phyloP scores from a whole-genome alignment of 345 rosid genomes.

The Sonneratia alba region DNA sequence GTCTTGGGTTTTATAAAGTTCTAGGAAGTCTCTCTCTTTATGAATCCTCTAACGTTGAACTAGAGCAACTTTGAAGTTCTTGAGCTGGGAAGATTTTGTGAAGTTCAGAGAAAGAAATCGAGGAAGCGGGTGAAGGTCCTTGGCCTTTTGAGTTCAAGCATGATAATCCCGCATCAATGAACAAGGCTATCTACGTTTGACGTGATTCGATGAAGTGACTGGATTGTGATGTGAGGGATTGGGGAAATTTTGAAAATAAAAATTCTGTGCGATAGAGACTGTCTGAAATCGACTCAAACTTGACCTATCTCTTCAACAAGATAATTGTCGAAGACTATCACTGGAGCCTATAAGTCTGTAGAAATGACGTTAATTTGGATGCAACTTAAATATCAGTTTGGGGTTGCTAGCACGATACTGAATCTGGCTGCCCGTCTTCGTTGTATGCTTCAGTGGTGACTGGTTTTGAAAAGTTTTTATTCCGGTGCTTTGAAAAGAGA shows the following conservation, averaged over 20 bases:
- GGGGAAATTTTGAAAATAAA: not conserved
- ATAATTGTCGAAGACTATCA: not conserved
- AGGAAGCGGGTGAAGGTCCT: too few species aligned
- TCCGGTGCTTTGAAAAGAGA: too few species aligned
- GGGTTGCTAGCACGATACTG: too few species aligned
- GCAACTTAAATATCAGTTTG: too few species aligned
- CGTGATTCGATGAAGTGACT: not conserved
- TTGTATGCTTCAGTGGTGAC: not conserved
- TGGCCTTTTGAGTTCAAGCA: too few species aligned
- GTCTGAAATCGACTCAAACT: not conserved
- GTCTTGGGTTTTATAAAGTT: too few species aligned
- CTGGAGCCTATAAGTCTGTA: not conserved
- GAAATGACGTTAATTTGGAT: not conserved
- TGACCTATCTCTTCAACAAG: not conserved
- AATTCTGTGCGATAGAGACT: not conserved
- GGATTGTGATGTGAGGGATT: not conserved
- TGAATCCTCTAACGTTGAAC: too few species aligned
- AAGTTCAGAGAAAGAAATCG: too few species aligned
- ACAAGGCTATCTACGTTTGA: not conserved
- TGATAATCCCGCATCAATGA: too few species aligned
- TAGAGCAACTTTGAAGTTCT: not conserved
- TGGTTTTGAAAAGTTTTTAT: not conserved
- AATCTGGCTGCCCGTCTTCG: too few species aligned
- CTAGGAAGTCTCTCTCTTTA: too few species aligned
- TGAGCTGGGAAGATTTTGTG: not conserved